These are phyloP conservation scores for Boletus barrowsii DNA, from an alignment of 768 basidiomycete species.

Conservation along the genomic window DNA sequence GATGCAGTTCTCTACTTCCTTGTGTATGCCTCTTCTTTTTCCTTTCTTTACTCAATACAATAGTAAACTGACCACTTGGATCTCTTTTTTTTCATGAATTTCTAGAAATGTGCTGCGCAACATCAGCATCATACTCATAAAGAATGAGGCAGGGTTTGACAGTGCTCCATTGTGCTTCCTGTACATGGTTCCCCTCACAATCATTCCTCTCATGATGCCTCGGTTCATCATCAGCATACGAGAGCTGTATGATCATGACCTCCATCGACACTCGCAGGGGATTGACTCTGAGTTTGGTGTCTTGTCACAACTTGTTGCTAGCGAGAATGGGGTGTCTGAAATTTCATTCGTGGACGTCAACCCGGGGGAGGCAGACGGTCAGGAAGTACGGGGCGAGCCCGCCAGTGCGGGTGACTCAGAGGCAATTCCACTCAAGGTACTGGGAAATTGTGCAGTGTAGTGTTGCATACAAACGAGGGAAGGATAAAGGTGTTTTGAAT, in stretches of 20 bases:
- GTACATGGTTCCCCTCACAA: neutral
- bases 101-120: neutral
- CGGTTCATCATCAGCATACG: neutral
- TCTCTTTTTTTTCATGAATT: neutral
- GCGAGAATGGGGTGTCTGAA: neutral
- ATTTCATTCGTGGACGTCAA: neutral
- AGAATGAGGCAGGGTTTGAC: too few species aligned
- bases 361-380: neutral
- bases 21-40: conserved; percentile 22
- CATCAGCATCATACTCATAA: neutral
- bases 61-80: neutral
- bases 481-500: too few species aligned
- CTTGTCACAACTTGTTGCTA: neutral
- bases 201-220: neutral
- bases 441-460: neutral
- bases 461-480: too few species aligned
- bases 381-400: neutral
- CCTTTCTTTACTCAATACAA: neutral
- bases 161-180: neutral
- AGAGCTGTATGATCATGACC: neutral
- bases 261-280: neutral
- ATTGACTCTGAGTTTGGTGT: neutral
- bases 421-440: neutral
- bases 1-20: conserved; percentile 12
- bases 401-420: neutral